Percentiles rank a stretch among this genome's conserved stretches.
Evolutionary conservation across 2,329 filamentous ascomycete genomes (phyloP).

Genomic region (Ophiostoma montium): DNA sequence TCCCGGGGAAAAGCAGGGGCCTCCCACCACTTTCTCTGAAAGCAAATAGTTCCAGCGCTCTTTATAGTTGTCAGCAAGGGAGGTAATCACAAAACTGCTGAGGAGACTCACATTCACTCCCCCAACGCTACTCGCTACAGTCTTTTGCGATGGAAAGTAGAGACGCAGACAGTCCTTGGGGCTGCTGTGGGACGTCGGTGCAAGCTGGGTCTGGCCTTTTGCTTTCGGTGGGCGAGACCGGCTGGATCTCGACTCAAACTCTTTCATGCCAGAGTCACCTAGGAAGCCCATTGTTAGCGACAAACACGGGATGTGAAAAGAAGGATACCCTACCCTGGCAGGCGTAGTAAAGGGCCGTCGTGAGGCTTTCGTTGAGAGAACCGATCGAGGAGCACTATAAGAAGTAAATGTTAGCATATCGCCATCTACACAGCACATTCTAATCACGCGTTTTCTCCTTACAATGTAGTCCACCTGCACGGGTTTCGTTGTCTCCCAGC

Average conservation of each 20-base stretch:
- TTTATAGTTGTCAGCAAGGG: slow-evolving; percentile 18
- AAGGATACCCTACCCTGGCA: slow-evolving; percentile 31
- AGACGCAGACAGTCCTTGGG: slow-evolving; percentile 43
- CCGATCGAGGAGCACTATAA: slow-evolving; percentile 69
- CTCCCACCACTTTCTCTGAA: slow-evolving; percentile 60
- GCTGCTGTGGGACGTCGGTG: background rate
- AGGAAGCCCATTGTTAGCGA: background rate
- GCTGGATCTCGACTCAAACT: slow-evolving; percentile 27
- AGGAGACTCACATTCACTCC: slow-evolving; percentile 44
- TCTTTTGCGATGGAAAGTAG: slow-evolving; percentile 67
- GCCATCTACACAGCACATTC: too few relatives aligned
- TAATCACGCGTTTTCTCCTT: too few relatives aligned
- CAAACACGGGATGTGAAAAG: too few relatives aligned
- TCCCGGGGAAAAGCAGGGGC: slow-evolving; percentile 53
- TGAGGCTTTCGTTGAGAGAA: slow-evolving; percentile 52
- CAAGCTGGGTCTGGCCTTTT: slow-evolving; percentile 14
- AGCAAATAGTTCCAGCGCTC: slow-evolving; percentile 71
- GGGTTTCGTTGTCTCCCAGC: slow-evolving; percentile 37
- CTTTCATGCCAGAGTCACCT: slow-evolving; percentile 31
- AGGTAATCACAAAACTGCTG: too few relatives aligned
- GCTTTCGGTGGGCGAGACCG: slow-evolving; percentile 13
- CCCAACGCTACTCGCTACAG: slow-evolving; percentile 50
- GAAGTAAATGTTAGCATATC: background rate
- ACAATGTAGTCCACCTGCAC: slow-evolving; percentile 63
- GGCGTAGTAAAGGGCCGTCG: slow-evolving; percentile 41